Evolutionary conservation across 208 protist species (phyloP).

Genomic region (Trypanosoma cruzi): DNA sequence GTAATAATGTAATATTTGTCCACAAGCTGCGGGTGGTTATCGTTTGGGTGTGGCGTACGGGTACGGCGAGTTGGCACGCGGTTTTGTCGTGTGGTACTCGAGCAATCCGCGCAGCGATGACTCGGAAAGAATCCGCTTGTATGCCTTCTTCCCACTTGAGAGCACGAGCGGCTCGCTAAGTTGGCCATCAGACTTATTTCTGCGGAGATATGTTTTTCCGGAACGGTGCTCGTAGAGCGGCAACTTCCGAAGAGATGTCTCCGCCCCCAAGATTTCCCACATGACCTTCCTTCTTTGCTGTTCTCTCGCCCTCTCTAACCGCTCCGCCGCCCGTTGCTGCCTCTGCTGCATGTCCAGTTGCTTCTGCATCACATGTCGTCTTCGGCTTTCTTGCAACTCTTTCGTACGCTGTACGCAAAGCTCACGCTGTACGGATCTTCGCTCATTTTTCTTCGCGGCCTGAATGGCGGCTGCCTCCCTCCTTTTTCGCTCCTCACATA

Average conservation of each 20-base stretch:
- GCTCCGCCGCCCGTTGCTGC: constrained; percentile 16
- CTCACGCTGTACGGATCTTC: constrained; percentile 1
- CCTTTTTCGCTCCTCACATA: constrained; percentile 11
- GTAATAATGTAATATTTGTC: not conserved
- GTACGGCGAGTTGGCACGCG: constrained; percentile 24
- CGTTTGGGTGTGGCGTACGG: constrained; percentile 9
- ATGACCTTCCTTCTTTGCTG: constrained; percentile 4
- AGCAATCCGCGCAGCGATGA: constrained; percentile 19
- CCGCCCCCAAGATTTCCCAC: constrained; percentile 3
- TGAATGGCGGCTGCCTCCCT: constrained; percentile 4
- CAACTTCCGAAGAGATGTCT: constrained; percentile 6
- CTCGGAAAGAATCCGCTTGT: constrained; percentile 21
- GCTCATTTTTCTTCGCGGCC: constrained; percentile 11
- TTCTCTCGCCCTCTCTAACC: constrained; percentile 7
- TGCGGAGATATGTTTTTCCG: not conserved
- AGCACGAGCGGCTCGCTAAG: constrained; percentile 7
- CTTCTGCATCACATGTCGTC: constrained; percentile 8
- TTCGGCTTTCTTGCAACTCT: constrained; percentile 11
- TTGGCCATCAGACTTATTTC: not conserved
- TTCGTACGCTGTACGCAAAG: not conserved
- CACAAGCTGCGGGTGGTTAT: not conserved
- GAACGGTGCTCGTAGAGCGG: constrained; percentile 20
- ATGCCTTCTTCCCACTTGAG: constrained; percentile 14
- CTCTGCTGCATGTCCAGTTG: constrained; percentile 19
- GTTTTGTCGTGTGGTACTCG: constrained; percentile 18